Base-by-base conservation (phyloP, 1,284 basidiomycete genomes). In the Gomphus bonarii region DNA sequence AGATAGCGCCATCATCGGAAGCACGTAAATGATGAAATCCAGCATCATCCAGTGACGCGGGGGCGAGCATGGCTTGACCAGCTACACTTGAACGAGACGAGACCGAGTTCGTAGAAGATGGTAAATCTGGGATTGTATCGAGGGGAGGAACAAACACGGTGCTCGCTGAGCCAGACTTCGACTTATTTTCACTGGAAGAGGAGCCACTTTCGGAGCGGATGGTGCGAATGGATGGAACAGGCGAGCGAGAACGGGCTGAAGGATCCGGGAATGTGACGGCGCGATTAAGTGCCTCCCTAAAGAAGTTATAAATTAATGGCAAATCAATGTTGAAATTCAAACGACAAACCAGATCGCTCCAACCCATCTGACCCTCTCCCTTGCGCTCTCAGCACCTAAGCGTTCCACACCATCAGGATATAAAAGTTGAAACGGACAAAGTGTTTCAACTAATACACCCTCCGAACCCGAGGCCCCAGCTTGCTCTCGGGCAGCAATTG, bases 351-450 rank as follows among this genome's bases (percentile, higher is more conserved):
- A 92, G 54, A 95, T 80, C 2, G 88, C 80, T 63, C 85, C 87
- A 22, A 93, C 88, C 91, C 92, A 94, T 68, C 85, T 80, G 50
- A 91, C 86, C 61, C 91, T 76, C 65, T 93, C 88, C 58, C 85
- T 69, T 4, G 91, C 79, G 60, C 87, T 91, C 65, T 92, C 91
- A 20, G 88, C 84, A 1, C 84, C 91, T 11, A 95, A 67, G 11
- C 91, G 72, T 67, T 95, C 92, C 1, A 90, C 82, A 3, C 91
- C 91, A 67, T 95, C 92, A 18, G 79, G 78, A 65, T 95, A 95
- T 35, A 91, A 66, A 72, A 95, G 77, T 65, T 92, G 89, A 72
- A 95, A 94, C 0, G 91, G 91, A 56, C 89, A 90, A 7, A 95
- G 67, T 57, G 81, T 76, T 61, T 91, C 84, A 67, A 85, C 76